phyloP scores from a whole-genome alignment of 148 eudicot genomes.

The Camellia granthamiana region DNA sequence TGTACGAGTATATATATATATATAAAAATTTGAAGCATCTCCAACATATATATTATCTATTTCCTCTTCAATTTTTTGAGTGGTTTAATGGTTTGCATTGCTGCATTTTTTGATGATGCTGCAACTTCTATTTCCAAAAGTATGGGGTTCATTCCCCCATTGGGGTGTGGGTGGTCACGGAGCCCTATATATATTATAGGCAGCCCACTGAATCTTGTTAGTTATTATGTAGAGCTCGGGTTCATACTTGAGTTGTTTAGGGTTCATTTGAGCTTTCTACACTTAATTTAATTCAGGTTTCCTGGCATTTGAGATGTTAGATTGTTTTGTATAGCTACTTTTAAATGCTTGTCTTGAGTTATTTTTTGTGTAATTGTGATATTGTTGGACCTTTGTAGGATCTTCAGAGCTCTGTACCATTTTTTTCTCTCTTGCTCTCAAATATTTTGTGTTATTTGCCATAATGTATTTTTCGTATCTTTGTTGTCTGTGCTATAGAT shows the following conservation, averaged over 20 bases:
- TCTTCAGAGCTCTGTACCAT: neutral
- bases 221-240: no score
- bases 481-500: constrained; percentile 36
- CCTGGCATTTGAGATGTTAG: neutral
- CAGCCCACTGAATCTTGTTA: no score
- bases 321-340: neutral
- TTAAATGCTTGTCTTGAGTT: neutral
- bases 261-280: neutral
- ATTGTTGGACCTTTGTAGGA: constrained; percentile 1
- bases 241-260: neutral
- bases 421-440: neutral
- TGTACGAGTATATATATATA: no score
- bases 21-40: no score
- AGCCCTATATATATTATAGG: no score
- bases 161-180: no score
- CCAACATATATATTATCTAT: no score
- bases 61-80: no score
- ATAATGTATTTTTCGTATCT: neutral
- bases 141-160: neutral
- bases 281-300: neutral
- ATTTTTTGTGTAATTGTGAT: neutral
- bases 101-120: neutral
- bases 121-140: neutral
- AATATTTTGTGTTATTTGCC: neutral
- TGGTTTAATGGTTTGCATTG: neutral